A percentile compares a stretch with the other conserved stretches of the same genome.
Evolutionary conservation across 129 eudicot species (phyloP).

Genomic region (Solidago caesia): DNA sequence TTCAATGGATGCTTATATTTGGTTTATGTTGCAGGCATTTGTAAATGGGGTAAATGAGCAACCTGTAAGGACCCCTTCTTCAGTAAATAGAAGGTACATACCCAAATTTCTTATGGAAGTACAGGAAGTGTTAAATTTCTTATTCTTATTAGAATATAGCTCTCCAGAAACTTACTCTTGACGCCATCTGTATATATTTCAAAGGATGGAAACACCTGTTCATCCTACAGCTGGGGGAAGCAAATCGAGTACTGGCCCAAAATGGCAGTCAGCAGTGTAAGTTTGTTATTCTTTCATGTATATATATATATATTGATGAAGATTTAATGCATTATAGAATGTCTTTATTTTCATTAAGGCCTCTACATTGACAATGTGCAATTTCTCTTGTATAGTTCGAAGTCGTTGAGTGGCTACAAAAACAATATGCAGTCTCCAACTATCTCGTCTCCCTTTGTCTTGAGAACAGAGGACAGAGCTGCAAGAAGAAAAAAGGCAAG

Average conservation of each 20-base stretch:
- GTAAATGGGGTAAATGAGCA: slow-evolving; percentile 37
- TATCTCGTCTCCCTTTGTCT: slow-evolving; percentile 60
- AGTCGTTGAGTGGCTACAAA: slow-evolving; percentile 66
- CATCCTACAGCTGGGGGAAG: slow-evolving; percentile 55
- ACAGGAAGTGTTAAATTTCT: too few relatives aligned
- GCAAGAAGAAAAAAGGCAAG: slow-evolving; percentile 83
- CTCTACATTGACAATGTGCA: neutral
- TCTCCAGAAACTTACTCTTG: neutral
- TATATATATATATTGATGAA: neutral
- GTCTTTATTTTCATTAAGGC: neutral
- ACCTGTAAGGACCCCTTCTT: slow-evolving; percentile 45
- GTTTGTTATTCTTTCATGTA: slow-evolving; percentile 7
- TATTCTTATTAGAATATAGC: neutral
- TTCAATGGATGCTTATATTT: neutral
- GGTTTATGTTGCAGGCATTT: slow-evolving; percentile 33
- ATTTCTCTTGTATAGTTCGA: slow-evolving; percentile 40
- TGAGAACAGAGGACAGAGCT: slow-evolving; percentile 80
- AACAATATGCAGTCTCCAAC: slow-evolving; percentile 72
- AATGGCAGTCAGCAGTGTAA: slow-evolving; percentile 84
- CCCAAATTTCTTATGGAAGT: neutral
- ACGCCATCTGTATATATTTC: slow-evolving; percentile 4
- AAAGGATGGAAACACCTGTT: slow-evolving; percentile 52
- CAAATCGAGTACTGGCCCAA: slow-evolving; percentile 54
- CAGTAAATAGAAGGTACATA: slow-evolving; percentile 32
- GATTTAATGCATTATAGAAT: too few relatives aligned